phyloP scores from a whole-genome alignment of 2,329 filamentous ascomycete genomes.

The Penicillium sp. region DNA sequence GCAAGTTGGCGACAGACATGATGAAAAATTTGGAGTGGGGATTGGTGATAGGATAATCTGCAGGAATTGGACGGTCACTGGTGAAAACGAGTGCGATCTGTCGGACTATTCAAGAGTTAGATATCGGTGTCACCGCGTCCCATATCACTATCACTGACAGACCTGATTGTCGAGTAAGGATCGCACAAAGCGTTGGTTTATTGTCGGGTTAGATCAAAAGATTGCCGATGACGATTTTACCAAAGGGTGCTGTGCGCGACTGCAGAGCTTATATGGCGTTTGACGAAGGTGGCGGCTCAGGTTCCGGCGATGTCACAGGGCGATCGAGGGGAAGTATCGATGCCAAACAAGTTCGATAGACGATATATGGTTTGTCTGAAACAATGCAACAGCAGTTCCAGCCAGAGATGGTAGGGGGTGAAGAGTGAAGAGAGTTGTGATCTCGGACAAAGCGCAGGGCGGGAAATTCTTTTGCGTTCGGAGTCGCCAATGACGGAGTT shows the following conservation, averaged over 20 bases:
- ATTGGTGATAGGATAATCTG: not conserved
- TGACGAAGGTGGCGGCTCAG: conserved; percentile 15
- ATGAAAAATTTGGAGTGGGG: not conserved
- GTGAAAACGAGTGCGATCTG: not conserved
- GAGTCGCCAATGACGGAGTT: conserved; percentile 39
- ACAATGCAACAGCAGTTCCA: not conserved
- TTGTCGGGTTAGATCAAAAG: not conserved
- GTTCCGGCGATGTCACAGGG: not conserved
- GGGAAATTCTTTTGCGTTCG: conserved; percentile 40
- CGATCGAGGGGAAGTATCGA: not conserved
- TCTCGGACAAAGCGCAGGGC: conserved; percentile 19
- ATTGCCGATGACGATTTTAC: not conserved
- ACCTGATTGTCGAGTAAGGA: not conserved
- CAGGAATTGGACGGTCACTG: not conserved
- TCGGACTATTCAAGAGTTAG: not conserved
- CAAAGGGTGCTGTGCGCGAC: not conserved
- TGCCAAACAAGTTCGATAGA: not conserved
- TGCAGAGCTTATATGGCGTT: not conserved
- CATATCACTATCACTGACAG: not conserved
- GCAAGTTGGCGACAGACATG: conserved; percentile 47
- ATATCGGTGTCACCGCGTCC: not conserved
- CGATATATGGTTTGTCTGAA: not conserved
- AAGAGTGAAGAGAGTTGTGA: not conserved
- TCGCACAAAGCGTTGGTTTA: not conserved
- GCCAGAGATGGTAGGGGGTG: not conserved